Base-by-base conservation (phyloP, 176 grass and related monocot species). In the Zea luxurians region DNA sequence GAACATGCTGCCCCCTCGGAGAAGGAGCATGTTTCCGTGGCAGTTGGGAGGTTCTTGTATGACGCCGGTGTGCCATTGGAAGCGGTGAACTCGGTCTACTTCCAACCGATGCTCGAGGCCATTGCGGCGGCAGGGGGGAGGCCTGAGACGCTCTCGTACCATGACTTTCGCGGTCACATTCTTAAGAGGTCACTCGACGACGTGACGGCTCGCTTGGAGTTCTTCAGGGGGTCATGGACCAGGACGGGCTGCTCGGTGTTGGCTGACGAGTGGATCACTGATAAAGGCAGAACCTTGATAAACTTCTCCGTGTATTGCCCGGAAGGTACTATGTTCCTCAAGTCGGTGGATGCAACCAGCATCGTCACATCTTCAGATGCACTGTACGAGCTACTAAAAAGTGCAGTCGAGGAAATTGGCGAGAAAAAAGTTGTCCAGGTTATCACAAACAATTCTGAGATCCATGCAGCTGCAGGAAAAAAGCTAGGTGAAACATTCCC, bases 251-350 rank as follows among this genome's bases (percentile, higher is more conserved):
- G 95, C 79, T 87, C 95, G 2, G 66, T 98, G 61, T 64, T 94
- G 87, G 89, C 91, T 0, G 87, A 98, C 61, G 95, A 98, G 80
- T 90, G 83, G 89, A 74, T 74, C 3, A 82, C 84, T 34, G 73
- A 90, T 35, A 85, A 70, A 48, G 89, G 91, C 50, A 90, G 82
- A 61, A 98, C 91, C 17, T 40, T 94, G 77, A 90, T 98, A 61
- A 98, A 87, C 88, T 90, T 98, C 38, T 79, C 83, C 0, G 95
- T 98, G 40, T 92, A 94, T 73, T 98, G 95, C 67, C 91, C 89
- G 0, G 88, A 90, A 86, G 95, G 91, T 64, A 98, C 87, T 8
- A 84, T 94, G 84, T 98, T 98, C 80, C 82, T 98, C 73, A 98
- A 94, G 67, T 94, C 89, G 0, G 85, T 98, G 6, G 87, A 94